A percentile compares a stretch with the other conserved stretches of the same genome.
Conservation (phyloP, 2,329 filamentous ascomycete genomes). For the Stagonosporopsis cucurbitacearum region DNA sequence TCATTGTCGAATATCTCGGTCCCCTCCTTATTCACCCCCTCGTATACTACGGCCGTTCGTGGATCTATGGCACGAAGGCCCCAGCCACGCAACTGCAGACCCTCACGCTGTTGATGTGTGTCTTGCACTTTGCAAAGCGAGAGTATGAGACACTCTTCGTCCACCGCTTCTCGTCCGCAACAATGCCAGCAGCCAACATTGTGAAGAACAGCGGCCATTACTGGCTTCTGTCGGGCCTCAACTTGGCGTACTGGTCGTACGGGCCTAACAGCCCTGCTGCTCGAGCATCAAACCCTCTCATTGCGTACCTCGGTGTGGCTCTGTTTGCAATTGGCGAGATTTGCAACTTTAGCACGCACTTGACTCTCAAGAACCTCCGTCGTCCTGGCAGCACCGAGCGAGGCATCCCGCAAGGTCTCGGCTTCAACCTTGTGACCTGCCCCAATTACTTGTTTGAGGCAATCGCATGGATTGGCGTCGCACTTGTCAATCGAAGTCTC, state of each 20-base stretch:
- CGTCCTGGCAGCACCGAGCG: slow-evolving; percentile 78
- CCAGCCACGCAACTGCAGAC: slow-evolving; percentile 71
- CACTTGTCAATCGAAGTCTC: slow-evolving; percentile 79
- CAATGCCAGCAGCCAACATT: slow-evolving; percentile 90
- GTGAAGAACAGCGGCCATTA: slow-evolving; percentile 96
- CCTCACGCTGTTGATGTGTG: slow-evolving; percentile 75
- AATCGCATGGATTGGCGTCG: slow-evolving; percentile 83
- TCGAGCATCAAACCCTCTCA: slow-evolving; percentile 53
- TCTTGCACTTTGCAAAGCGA: slow-evolving; percentile 89
- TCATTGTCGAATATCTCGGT: slow-evolving; percentile 92
- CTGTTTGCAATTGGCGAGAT: slow-evolving; percentile 81
- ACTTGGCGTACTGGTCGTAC: slow-evolving; percentile 87
- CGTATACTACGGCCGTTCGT: slow-evolving; percentile 72
- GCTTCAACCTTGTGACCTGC: slow-evolving; percentile 87
- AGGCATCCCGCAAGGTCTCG: slow-evolving; percentile 84
- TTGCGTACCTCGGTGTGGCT: slow-evolving; percentile 67
- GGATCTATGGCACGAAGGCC: slow-evolving; percentile 67
- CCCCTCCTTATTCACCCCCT: slow-evolving; percentile 86
- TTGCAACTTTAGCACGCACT: slow-evolving; percentile 80
- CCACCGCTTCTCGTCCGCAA: slow-evolving; percentile 92
- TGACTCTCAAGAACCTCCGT: slow-evolving; percentile 78
- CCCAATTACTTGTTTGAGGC: slow-evolving; percentile 97
- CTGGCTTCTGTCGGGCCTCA: slow-evolving; percentile 82
- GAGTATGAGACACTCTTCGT: slow-evolving; percentile 94
- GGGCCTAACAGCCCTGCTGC: slow-evolving; percentile 74